These are phyloP conservation scores for Venustampulla echinocandica DNA, from an alignment of 495 filamentous ascomycete genomes.

Conservation along the genomic window DNA sequence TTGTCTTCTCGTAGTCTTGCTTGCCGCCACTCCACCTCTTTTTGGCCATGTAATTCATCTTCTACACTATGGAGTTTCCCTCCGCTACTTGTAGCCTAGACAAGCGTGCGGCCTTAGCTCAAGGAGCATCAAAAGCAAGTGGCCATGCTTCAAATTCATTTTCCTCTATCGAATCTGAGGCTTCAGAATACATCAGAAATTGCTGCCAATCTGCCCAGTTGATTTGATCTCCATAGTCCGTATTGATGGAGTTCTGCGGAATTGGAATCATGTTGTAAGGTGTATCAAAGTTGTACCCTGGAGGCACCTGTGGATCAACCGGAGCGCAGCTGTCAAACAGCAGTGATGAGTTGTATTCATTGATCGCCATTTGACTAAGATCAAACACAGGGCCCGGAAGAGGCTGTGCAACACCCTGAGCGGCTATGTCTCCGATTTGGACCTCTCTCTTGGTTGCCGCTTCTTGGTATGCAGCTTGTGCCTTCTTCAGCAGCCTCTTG, in stretches of 20 bases:
- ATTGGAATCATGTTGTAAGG: constrained; percentile 2
- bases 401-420: constrained; percentile 6
- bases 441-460: constrained; percentile 11
- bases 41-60: constrained; percentile 8
- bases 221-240: constrained; percentile 11
- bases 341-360: constrained; percentile 10
- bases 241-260: constrained; percentile 9
- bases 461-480: constrained; percentile 18
- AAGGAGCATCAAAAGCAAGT: constrained; percentile 12
- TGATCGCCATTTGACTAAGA: constrained; percentile 8
- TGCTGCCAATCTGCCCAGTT: constrained; percentile 11
- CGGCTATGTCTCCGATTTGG: constrained; percentile 11
- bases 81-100: constrained; percentile 3
- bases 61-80: constrained; percentile 2
- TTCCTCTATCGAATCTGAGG: constrained; percentile 9
- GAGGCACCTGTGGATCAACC: constrained; percentile 3
- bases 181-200: constrained; percentile 11
- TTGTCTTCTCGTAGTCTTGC: constrained; percentile 6
- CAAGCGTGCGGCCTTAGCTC: constrained; percentile 11
- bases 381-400: constrained; percentile 7
- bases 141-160: constrained; percentile 8
- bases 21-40: constrained; percentile 4
- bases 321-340: constrained; percentile 7
- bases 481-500: constrained; percentile 44
- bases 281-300: constrained; percentile 9